phyloP scores from a whole-genome alignment of 192 early-diverging fungal genomes.

The Coemansia sp. region DNA sequence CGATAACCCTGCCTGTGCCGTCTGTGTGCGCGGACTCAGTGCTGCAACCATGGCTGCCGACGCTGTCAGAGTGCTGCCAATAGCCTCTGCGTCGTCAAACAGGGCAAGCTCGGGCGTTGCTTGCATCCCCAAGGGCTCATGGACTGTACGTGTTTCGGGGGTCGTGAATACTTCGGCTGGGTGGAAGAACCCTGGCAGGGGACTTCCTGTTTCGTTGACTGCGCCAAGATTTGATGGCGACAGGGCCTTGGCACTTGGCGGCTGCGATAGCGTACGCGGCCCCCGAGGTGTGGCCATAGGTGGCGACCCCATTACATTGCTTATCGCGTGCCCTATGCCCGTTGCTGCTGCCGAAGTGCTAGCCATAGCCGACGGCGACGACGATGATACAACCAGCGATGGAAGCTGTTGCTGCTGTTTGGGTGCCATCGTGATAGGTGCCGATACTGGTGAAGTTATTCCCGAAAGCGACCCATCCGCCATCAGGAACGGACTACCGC shows the following conservation, averaged over 20 bases:
- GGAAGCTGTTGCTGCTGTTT: constrained; percentile 24
- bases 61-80: not conserved
- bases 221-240: not conserved
- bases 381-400: constrained; percentile 23
- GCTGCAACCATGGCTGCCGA: constrained; percentile 10
- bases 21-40: constrained; percentile 47
- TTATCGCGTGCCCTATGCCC: not conserved
- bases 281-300: not conserved
- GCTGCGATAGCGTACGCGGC: constrained; percentile 5
- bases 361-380: constrained; percentile 12
- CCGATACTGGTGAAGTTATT: constrained; percentile 24
- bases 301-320: not conserved
- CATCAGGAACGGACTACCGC: no score
- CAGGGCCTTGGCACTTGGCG: not conserved
- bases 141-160: constrained; percentile 34
- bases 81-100: constrained; percentile 44
- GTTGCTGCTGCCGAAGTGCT: constrained; percentile 6
- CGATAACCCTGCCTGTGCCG: constrained; percentile 49
- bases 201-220: constrained; percentile 4
- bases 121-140: constrained; percentile 10
- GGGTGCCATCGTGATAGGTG: constrained; percentile 14
- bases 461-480: no score
- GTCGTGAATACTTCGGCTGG: constrained; percentile 49
- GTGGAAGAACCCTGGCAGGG: constrained; percentile 35
- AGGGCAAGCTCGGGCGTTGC: constrained; percentile 38